These are phyloP conservation scores for Phaseolus coccineus DNA, from an alignment of 331 rosid genomes.

Conservation along the genomic window DNA sequence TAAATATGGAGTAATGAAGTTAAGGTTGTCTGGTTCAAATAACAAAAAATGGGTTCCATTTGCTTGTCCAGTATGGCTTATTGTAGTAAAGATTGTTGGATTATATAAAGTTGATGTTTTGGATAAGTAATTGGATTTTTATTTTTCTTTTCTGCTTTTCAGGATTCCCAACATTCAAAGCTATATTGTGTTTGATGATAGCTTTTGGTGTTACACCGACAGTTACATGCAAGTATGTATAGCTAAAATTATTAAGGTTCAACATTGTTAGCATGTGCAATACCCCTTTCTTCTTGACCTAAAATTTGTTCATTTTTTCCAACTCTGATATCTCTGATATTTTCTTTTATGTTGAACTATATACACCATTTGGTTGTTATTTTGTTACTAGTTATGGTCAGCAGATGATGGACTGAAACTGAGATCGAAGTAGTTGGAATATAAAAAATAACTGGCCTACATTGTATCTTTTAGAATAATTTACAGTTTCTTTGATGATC, in stretches of 20 bases:
- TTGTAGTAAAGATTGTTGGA: constrained; percentile 18
- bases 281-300: background rate
- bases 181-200: constrained; percentile 68
- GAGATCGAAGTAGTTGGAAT: background rate
- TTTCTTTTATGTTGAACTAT: constrained; percentile 29
- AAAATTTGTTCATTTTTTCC: constrained; percentile 6
- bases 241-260: constrained; percentile 32
- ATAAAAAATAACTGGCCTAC: constrained; percentile 11
- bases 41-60: constrained; percentile 9
- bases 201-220: constrained; percentile 85
- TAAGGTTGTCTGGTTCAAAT: constrained; percentile 22
- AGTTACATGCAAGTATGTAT: constrained; percentile 75
- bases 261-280: constrained; percentile 10
- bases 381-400: constrained; percentile 11
- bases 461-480: background rate
- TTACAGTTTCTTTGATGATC: constrained; percentile 8
- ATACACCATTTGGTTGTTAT: constrained; percentile 16
- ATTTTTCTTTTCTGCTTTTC: constrained; percentile 44
- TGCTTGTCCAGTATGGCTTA: constrained; percentile 26
- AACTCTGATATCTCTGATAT: constrained; percentile 3
- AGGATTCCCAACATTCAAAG: constrained; percentile 65
- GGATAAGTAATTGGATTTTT: constrained; percentile 22
- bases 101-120: constrained; percentile 3
- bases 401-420: constrained; percentile 18
- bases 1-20: constrained; percentile 23